Evolutionary conservation across 1,284 basidiomycete genomes (phyloP), one percentile per base, ranked within the genome.

Genomic region (Trametes versicolor): DNA sequence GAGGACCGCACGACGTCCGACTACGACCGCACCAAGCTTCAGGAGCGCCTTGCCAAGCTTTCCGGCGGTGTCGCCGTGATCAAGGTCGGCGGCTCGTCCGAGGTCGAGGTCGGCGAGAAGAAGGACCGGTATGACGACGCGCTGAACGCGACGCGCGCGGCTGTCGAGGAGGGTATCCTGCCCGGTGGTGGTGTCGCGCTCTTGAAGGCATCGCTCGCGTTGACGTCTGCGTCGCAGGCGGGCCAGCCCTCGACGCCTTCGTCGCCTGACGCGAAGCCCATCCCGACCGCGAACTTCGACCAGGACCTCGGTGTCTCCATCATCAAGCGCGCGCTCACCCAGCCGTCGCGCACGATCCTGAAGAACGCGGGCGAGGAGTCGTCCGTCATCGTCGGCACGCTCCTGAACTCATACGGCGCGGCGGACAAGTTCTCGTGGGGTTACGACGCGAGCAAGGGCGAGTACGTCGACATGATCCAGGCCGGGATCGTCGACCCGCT

Each of bases 41-140:
- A 98, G 80, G 97, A 99, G 81, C 93, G 97, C 70, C 87, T 99
- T 48, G 97, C 97, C 71, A 99, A 99, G 87, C 86, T 99, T 63
- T 89, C 87, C 49, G 97, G 97, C 63, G 97, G 97, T 83, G 97
- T 99, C 59, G 97, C 97, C 34, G 97, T 99, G 78, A 98, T 99
- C 88, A 96, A 95, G 82, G 97, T 99, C 71, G 97, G 97, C 66
- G 97, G 97, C 50, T 84, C 90, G 55, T 91, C 87, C 67, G 97
- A 99, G 81, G 97, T 99, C 64, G 97, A 99, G 82, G 97, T 99
- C 69, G 88, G 97, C 19, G 97, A 99, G 87, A 99, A 99, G 94
- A 99, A 99, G 90, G 97, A 99, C 80, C 87, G 97, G 58, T 99
- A 98, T 79, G 97, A 99, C 75, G 97, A 99, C 77, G 97, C 97